Base-by-base conservation (phyloP, 345 rosid genomes). In the Carallia brachiata region DNA sequence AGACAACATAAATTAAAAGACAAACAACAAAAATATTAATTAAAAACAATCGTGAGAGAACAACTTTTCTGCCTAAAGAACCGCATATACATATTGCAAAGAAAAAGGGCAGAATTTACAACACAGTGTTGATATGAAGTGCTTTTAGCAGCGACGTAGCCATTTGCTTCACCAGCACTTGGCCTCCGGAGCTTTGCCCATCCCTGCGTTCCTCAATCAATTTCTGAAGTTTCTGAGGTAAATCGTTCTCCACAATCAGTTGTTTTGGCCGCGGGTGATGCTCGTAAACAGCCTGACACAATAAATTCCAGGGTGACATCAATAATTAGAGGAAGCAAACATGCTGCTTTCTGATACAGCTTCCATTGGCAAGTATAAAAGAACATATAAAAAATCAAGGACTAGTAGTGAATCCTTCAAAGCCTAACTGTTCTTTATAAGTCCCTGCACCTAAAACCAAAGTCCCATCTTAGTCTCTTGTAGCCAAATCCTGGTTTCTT, bases 231-330 rank as follows among this genome's bases (percentile, higher is more conserved):
- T 92, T 90, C 58, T 81, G 90, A 10, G 97, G 98, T 18, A 95
- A 85, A 73, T 92, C 90, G 61, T 92, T 95, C 90, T 95, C 99
- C 70, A 95, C 94, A 4, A 95, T 95, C 86, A 95, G 78, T 68
- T 95, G 98, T 71, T 95, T 95, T 27, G 99, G 99, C 50, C 89
- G 86, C 6, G 99, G 99, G 74, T 95, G 99, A 76, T 92, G 99
- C 92, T 95, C 99, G 56, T 95, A 95, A 17, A 95, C 99, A 62
- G 98, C 91, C 99, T 95, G 80, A 58, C 56, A 69, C 1, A 44
- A 69, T 18, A 18, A 36, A 52, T 53, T 61, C 19, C 47, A 37
- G 28, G 36, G 63, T 63, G 65, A 27, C 31, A 27, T 44, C 18
- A 7, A 50, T 39, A 50, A n/a, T 70, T 13, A 58, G 23, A 17